Evolutionary conservation across 2,329 filamentous ascomycete species (phyloP).

Genomic region (Dactylellina cionopaga): DNA sequence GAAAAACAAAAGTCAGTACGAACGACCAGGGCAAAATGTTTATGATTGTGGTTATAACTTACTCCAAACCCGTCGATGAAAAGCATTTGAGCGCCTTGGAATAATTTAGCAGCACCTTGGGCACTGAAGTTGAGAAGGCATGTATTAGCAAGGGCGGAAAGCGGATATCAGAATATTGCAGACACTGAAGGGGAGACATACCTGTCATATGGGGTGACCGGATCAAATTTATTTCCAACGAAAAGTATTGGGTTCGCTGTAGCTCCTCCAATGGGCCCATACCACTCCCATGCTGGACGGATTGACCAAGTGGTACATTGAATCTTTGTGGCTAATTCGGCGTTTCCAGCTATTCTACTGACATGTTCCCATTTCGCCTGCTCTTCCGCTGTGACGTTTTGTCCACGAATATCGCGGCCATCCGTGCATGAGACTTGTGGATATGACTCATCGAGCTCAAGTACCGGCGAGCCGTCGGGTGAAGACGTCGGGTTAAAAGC

Average conservation of each 20-base stretch:
- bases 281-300: conserved; percentile 40
- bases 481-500: no score
- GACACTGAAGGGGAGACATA: not conserved
- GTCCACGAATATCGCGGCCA: conserved; percentile 1
- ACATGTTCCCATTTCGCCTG: not conserved
- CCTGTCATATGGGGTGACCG: conserved; percentile 38
- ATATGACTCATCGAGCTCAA: not conserved
- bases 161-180: not conserved
- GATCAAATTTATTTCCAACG: conserved; percentile 12
- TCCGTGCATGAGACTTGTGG: conserved; percentile 20
- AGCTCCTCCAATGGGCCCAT: conserved; percentile 26
- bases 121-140: conserved; percentile 1
- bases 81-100: conserved; percentile 22
- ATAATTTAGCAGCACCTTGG: conserved; percentile 16
- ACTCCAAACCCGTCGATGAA: conserved; percentile 32
- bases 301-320: conserved; percentile 19
- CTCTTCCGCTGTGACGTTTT: conserved; percentile 5
- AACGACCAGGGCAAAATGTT: no score
- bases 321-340: not conserved
- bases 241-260: conserved; percentile 31
- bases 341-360: conserved; percentile 5
- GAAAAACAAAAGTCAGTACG: no score
- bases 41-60: not conserved
- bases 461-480: no score
- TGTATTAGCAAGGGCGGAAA: not conserved